Evolutionary conservation across 352 stramenopile species (phyloP), one percentile per base, ranked within the genome.

Genomic region (Blastocystis sp.): DNA sequence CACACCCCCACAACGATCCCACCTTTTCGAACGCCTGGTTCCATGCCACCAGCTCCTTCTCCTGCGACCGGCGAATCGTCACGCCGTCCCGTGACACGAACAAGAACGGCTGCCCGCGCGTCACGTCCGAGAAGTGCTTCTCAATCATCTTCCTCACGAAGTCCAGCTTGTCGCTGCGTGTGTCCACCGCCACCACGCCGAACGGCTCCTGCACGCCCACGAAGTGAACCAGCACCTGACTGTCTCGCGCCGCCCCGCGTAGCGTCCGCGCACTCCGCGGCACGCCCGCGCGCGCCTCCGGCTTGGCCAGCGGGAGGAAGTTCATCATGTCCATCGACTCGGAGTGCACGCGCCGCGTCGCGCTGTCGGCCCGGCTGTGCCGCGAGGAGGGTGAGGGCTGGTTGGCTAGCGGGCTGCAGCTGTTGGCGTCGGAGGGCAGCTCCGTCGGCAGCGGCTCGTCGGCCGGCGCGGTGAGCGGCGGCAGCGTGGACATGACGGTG

Each of bases 21-120:
- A 87, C 77, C 42, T 87, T 87, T 76, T 87, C 77, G 63, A 64
- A 77, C 19, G 77, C 61, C 52, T 87, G 77, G 40, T 61, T 78
- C 77, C 77, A 87, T 40, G 65, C 77, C 28, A 87, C 34, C 7
- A 87, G 43, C 9, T 87, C 77, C 65, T 87, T 87, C 48, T 87
- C 77, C 48, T 87, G 77, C 38, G 59, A 62, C 14, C 45, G 19
- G 14, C 52, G 24, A 60, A 87, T 87, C 42, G 48, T 43, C 24
- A 87, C 77, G 21, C 77, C 77, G 61, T 87, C 77, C 14, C 48
- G 45, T n/a, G 62, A 78, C 19, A 87, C 34, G n/a, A 87, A 87
- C 21, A 76, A 34, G 65, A 87, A 87, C 14, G 52, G 48, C 21
- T 24, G 42, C 14, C 48, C 65, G 28, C n/a, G n/a, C 24, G 61